These are phyloP conservation scores for Dovyalis caffra DNA, from an alignment of 345 rosid species.

Conservation along the genomic window DNA sequence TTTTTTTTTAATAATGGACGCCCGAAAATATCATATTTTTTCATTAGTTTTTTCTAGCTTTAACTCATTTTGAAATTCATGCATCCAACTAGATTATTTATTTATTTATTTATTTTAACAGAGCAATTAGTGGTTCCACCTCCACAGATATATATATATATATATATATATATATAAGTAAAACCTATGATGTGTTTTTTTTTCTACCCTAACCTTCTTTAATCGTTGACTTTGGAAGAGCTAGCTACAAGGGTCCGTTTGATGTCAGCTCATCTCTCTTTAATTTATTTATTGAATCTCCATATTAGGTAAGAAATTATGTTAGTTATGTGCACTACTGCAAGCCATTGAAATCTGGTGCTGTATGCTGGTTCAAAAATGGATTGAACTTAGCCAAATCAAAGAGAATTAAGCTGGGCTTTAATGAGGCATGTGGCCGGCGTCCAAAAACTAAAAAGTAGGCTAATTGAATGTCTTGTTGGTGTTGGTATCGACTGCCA, in stretches of 20 bases:
- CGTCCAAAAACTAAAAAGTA: constrained; percentile 40
- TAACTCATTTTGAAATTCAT: too few species aligned
- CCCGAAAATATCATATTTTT: too few species aligned
- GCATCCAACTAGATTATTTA: too few species aligned
- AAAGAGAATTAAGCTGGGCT: not conserved
- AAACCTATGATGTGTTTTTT: not conserved
- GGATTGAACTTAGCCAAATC: not conserved
- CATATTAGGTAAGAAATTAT: constrained; percentile 7
- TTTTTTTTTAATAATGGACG: too few species aligned
- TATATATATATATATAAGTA: not conserved
- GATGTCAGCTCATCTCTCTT: not conserved
- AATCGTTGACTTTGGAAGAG: not conserved
- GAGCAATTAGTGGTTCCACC: too few species aligned
- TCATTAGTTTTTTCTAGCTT: too few species aligned
- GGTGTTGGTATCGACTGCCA: constrained; percentile 48
- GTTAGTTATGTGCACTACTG: not conserved
- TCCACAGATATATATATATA: too few species aligned
- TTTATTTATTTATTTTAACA: too few species aligned
- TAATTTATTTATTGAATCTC: not conserved
- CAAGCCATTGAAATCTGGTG: not conserved
- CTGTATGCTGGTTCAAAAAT: too few species aligned
- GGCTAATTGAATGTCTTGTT: constrained; percentile 60
- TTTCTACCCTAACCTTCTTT: not conserved
- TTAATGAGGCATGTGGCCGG: constrained; percentile 28
- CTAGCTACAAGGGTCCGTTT: not conserved